Conservation (phyloP, 2,329 filamentous ascomycete species). For the Sporothrix luriei region DNA sequence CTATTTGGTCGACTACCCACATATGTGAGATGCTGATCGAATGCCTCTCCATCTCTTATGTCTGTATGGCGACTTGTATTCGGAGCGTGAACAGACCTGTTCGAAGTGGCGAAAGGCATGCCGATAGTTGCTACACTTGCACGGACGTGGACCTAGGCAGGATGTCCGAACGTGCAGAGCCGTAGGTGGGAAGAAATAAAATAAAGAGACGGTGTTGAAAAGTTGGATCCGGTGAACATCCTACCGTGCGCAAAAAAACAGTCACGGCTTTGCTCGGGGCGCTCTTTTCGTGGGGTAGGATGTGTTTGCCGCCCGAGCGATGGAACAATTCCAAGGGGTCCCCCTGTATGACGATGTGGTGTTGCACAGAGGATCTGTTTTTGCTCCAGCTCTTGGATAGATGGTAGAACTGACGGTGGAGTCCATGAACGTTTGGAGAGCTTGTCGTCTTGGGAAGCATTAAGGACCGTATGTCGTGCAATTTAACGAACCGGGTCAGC, state of each 20-base stretch:
- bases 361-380: slow-evolving; percentile 25
- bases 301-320: slow-evolving; percentile 27
- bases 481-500: background rate
- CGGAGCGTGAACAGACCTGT: background rate
- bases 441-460: too few relatives aligned
- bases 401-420: background rate
- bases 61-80: background rate
- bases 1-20: background rate
- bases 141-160: slow-evolving; percentile 1
- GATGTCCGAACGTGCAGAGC: background rate
- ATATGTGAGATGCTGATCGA: too few relatives aligned
- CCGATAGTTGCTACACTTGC: background rate
- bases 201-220: background rate
- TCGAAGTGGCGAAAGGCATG: background rate
- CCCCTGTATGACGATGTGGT: slow-evolving; percentile 12
- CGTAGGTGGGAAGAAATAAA: background rate
- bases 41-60: background rate
- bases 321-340: slow-evolving; percentile 19
- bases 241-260: background rate
- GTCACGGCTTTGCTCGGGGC: background rate
- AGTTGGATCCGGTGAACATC: background rate
- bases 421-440: background rate
- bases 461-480: too few relatives aligned
- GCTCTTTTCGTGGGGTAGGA: slow-evolving; percentile 12
- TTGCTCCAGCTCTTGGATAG: background rate